Evolutionary conservation across 805 yeast species (phyloP).

Genomic region (Starmerella bombi): DNA sequence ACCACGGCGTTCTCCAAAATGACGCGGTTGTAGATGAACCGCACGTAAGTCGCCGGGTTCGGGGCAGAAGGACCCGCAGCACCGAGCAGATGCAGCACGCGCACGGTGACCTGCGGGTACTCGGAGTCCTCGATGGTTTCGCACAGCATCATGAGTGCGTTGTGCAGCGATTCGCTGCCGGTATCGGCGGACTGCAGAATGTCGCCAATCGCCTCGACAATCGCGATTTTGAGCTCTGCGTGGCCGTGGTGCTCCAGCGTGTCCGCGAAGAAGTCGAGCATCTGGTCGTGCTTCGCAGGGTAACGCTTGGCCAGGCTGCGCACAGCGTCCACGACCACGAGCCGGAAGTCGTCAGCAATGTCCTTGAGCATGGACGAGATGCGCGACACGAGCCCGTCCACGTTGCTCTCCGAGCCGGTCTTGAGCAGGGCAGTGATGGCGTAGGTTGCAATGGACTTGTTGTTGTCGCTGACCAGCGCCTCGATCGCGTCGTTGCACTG

Average conservation of each 20-base stretch:
- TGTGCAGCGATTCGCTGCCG: constrained; percentile 10
- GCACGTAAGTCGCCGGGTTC: constrained; percentile 78
- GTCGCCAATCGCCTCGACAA: constrained; percentile 87
- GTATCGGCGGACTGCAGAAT: constrained; percentile 49
- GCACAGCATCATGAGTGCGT: constrained; percentile 77
- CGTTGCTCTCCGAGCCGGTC: constrained; percentile 82
- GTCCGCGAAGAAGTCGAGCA: constrained; percentile 70
- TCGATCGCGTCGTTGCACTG: constrained; percentile 79
- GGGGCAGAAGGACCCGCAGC: constrained; percentile 82
- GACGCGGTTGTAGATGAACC: constrained; percentile 93
- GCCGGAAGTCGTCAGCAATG: constrained; percentile 88
- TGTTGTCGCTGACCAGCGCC: constrained; percentile 70
- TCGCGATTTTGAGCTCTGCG: constrained; percentile 65
- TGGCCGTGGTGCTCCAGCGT: constrained; percentile 87
- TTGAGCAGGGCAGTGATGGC: constrained; percentile 92
- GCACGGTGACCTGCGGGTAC: constrained; percentile 82
- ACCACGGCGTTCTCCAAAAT: constrained; percentile 91
- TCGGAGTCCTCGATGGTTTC: constrained; percentile 98
- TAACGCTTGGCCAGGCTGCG: constrained; percentile 83
- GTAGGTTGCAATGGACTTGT: constrained; percentile 86
- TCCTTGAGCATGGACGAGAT: constrained; percentile 83
- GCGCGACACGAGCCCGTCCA: constrained; percentile 76
- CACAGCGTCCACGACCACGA: constrained; percentile 89
- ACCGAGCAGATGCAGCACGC: constrained; percentile 83
- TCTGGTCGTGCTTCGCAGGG: constrained; percentile 76